phyloP scores from a whole-genome alignment of 495 filamentous ascomycete genomes.

The Astrocystis sublimbata region DNA sequence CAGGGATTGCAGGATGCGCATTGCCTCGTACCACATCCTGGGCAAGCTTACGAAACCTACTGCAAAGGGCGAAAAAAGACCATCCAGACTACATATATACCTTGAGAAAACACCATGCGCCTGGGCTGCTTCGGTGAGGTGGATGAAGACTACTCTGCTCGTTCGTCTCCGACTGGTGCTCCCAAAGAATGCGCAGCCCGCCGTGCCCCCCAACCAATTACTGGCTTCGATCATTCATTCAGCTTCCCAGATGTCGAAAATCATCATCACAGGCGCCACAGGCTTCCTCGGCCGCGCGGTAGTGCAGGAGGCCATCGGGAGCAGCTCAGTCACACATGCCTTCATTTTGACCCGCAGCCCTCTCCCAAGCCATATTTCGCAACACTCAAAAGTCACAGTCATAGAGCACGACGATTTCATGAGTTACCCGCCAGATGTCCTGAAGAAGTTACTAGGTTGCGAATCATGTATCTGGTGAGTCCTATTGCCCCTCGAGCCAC shows the following conservation, averaged over 20 bases:
- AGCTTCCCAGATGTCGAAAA: neutral
- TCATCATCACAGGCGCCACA: constrained; percentile 43
- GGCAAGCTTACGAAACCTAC: too few relatives aligned
- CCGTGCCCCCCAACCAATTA: too few relatives aligned
- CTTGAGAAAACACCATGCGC: too few relatives aligned
- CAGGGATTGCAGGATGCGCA: too few relatives aligned
- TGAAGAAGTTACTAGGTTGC: constrained; percentile 47
- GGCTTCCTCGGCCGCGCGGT: constrained; percentile 55
- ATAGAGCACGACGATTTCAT: constrained; percentile 50
- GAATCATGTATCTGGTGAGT: constrained; percentile 56
- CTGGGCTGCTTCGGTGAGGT: too few relatives aligned
- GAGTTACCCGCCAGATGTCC: constrained; percentile 38
- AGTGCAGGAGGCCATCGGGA: constrained; percentile 46
- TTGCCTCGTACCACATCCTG: too few relatives aligned
- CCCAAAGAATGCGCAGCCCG: too few relatives aligned
- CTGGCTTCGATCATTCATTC: too few relatives aligned
- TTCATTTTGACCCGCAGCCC: constrained; percentile 49
- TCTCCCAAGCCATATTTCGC: constrained; percentile 28
- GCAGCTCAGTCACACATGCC: constrained; percentile 49
- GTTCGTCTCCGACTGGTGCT: too few relatives aligned
- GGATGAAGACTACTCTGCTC: too few relatives aligned
- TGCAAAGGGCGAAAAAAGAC: too few relatives aligned
- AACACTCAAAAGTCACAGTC: constrained; percentile 45
- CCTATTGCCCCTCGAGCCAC: neutral
- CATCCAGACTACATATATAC: too few relatives aligned